Percentiles rank a stretch among this genome's conserved stretches.
Conservation (phyloP, 169 alveolate genomes). For the Cryptosporidium muris region DNA sequence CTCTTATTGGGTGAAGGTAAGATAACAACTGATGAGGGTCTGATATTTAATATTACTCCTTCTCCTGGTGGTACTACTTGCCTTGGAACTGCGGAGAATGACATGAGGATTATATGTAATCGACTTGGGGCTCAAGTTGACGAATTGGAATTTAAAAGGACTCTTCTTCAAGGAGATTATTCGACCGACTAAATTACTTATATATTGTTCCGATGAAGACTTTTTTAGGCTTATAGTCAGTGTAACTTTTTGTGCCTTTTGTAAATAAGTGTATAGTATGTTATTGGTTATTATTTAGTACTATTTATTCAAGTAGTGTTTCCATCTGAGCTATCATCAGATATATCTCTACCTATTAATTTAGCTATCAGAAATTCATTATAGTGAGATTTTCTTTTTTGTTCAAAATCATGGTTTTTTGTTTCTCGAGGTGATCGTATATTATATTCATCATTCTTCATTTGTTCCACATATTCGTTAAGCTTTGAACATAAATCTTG, state of each 20-base stretch:
- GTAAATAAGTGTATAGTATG: no score
- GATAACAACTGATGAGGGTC: conserved; percentile 24
- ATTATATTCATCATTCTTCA: background rate
- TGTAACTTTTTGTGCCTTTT: no score
- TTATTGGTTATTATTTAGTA: background rate
- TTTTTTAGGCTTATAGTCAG: background rate
- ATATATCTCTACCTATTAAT: background rate
- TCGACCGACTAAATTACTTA: background rate
- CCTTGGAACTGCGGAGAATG: conserved; percentile 24
- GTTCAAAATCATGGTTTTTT: conserved; percentile 2
- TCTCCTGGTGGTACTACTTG: conserved; percentile 54
- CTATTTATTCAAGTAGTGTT: background rate
- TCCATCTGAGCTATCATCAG: conserved; percentile 1
- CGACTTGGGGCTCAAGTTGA: conserved; percentile 14
- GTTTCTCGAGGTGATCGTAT: conserved; percentile 14
- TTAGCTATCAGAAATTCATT: conserved; percentile 39
- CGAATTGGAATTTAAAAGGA: conserved; percentile 3
- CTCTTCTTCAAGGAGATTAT: background rate
- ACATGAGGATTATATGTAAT: conserved; percentile 34
- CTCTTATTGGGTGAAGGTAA: background rate
- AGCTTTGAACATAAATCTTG: conserved; percentile 48
- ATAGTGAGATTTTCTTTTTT: conserved; percentile 44
- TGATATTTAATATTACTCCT: conserved; percentile 21
- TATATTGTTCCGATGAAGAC: background rate
- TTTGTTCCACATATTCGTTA: conserved; percentile 9